phyloP scores from a whole-genome alignment of 306 rosid species.

The Delonix regia region DNA sequence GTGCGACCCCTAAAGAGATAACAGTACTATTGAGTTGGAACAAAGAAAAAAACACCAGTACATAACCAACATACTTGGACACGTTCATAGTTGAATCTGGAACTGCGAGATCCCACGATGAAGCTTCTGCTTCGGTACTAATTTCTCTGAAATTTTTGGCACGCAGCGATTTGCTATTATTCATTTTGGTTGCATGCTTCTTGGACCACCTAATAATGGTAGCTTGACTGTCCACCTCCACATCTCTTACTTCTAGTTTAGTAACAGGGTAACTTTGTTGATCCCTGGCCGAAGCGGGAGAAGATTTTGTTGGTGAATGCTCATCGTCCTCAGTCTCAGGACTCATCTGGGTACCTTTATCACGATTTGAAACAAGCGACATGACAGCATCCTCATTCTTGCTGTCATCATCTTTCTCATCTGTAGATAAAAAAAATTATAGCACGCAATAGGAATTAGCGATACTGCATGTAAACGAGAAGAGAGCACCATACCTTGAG shows the following conservation, averaged over 20 bases:
- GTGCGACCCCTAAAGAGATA: not conserved
- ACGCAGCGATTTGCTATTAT: constrained; percentile 14
- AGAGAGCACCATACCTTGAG: constrained; percentile 44
- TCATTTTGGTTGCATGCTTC: constrained; percentile 39
- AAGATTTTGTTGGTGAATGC: constrained; percentile 43
- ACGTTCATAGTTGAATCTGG: constrained; percentile 56
- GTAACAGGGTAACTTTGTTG: constrained; percentile 38
- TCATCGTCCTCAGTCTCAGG: constrained; percentile 45
- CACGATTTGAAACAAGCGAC: constrained; percentile 52
- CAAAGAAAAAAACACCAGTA: not conserved
- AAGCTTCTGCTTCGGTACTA: constrained; percentile 42
- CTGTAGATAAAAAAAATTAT: constrained; percentile 42
- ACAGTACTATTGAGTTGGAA: not conserved
- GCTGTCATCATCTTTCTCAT: constrained; percentile 45
- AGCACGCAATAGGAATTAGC: not conserved
- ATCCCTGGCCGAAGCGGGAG: constrained; percentile 39
- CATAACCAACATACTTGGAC: constrained; percentile 58
- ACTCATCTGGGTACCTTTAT: constrained; percentile 82
- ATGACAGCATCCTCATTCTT: constrained; percentile 35
- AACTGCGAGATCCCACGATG: constrained; percentile 46
- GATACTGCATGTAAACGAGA: not conserved
- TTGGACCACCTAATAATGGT: constrained; percentile 50
- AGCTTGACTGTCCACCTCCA: constrained; percentile 72
- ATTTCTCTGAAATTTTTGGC: constrained; percentile 42
- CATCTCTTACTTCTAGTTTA: constrained; percentile 74